Conservation (phyloP, 164 flowering plant species). For the Vitis rupestris region DNA sequence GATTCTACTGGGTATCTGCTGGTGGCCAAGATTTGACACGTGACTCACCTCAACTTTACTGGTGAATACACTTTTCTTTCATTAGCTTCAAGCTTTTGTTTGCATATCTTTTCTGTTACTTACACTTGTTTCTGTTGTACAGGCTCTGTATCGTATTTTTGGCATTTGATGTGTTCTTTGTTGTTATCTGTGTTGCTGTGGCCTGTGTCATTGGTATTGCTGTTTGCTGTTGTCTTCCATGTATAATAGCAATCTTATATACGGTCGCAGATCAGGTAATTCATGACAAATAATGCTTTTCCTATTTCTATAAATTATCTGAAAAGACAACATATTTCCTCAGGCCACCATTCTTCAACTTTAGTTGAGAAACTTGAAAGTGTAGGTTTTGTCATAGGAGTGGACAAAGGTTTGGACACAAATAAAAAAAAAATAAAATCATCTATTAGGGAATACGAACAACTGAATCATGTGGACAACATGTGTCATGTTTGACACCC, state of each 20-base stretch:
- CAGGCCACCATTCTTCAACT: too few species aligned
- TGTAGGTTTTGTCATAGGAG: not conserved
- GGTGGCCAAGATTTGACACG: conserved; percentile 53
- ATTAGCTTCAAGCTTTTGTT: not conserved
- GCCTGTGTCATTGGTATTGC: conserved; percentile 85
- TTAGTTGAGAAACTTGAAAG: not conserved
- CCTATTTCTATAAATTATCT: not conserved
- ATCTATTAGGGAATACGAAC: too few species aligned
- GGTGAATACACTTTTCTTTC: conserved; percentile 29
- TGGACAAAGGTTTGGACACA: too few species aligned
- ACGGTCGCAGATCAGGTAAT: conserved; percentile 80
- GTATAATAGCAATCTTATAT: conserved; percentile 75
- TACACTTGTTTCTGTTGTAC: conserved; percentile 29
- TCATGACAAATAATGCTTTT: not conserved
- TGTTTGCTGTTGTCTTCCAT: conserved; percentile 88
- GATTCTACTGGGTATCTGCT: conserved; percentile 84
- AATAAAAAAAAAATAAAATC: too few species aligned
- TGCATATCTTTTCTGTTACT: not conserved
- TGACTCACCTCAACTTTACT: conserved; percentile 79
- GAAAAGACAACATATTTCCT: too few species aligned
- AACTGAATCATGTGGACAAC: too few species aligned
- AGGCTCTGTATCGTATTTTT: conserved; percentile 79
- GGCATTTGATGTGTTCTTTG: conserved; percentile 78
- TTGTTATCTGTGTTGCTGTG: conserved; percentile 67
- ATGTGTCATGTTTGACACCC: too few species aligned